phyloP scores from a whole-genome alignment of 352 stramenopile genomes.

The Phytopythium ostracodes region DNA sequence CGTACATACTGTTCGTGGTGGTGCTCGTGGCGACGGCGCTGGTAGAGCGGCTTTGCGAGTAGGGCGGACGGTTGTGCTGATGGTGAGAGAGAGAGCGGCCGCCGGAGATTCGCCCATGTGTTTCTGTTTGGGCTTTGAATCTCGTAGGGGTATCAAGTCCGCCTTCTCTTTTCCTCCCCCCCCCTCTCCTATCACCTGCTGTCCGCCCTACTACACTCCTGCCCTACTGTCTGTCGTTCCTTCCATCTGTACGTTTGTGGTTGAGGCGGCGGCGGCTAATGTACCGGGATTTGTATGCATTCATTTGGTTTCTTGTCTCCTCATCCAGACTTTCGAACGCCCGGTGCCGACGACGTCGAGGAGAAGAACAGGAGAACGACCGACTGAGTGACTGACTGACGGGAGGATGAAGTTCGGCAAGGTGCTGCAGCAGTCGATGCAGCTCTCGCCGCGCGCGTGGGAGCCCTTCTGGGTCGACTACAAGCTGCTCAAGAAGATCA shows the following conservation, averaged over 20 bases:
- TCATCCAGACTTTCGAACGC: too few relatives aligned
- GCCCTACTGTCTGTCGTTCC: neutral
- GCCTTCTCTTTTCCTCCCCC: neutral
- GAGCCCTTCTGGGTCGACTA: slow-evolving; percentile 84
- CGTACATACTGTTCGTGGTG: too few relatives aligned
- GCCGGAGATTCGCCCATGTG: neutral
- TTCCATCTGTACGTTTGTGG: too few relatives aligned
- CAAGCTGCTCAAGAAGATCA: slow-evolving; percentile 88
- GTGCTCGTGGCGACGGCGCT: neutral
- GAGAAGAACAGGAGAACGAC: neutral
- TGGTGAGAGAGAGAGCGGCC: neutral
- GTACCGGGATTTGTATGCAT: neutral
- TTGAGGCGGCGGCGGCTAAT: too few relatives aligned
- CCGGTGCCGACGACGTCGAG: too few relatives aligned
- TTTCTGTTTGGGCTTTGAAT: neutral
- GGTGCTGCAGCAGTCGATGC: slow-evolving; percentile 82
- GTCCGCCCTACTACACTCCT: neutral
- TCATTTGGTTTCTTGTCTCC: too few relatives aligned
- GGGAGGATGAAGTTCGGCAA: slow-evolving; percentile 88
- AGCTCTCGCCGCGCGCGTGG: slow-evolving; percentile 75
- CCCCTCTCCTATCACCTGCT: neutral
- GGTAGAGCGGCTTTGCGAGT: neutral
- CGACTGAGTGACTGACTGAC: too few relatives aligned
- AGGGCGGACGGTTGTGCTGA: neutral
- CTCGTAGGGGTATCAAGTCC: neutral